Evolutionary conservation across 192 early-diverging fungal genomes (phyloP).

Genomic region (Gryganskiella cystojenkinii): DNA sequence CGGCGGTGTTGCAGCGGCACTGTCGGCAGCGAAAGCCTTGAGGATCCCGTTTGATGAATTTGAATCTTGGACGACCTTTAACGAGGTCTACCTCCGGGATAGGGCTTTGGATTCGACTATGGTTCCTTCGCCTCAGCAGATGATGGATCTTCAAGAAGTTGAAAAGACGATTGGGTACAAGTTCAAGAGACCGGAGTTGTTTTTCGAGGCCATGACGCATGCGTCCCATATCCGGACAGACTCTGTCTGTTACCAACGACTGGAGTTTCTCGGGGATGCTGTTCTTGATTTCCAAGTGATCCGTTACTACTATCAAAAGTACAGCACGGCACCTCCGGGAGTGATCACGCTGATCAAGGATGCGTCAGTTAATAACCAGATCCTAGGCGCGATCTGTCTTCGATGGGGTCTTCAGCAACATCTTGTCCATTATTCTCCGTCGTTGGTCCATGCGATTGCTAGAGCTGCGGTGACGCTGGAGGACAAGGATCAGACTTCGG

Average conservation of each 20-base stretch:
- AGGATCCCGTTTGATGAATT: slow-evolving; percentile 68
- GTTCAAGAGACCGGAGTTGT: slow-evolving; percentile 74
- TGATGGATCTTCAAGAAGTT: slow-evolving; percentile 13
- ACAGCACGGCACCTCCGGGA: slow-evolving; percentile 76
- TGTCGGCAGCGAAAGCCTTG: slow-evolving; percentile 65
- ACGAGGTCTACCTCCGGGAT: slow-evolving; percentile 23
- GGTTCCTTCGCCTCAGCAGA: not conserved
- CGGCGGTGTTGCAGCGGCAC: slow-evolving; percentile 61
- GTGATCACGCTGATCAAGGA: slow-evolving; percentile 87
- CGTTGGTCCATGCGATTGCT: slow-evolving; percentile 66
- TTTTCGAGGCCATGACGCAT: slow-evolving; percentile 89
- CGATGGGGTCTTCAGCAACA: slow-evolving; percentile 70
- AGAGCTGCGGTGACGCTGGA: slow-evolving; percentile 65
- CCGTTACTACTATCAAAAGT: slow-evolving; percentile 75
- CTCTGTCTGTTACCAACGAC: slow-evolving; percentile 83
- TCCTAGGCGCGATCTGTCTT: slow-evolving; percentile 79
- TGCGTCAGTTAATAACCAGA: slow-evolving; percentile 87
- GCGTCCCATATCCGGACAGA: slow-evolving; percentile 68
- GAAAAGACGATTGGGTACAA: slow-evolving; percentile 65
- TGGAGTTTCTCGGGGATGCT: slow-evolving; percentile 90
- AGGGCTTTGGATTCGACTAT: not conserved
- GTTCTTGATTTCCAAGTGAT: slow-evolving; percentile 86
- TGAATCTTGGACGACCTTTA: slow-evolving; percentile 60
- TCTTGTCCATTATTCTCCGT: slow-evolving; percentile 71
- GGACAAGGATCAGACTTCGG: slow-evolving; percentile 22